These are phyloP conservation scores for Pichia occidentalis DNA, from an alignment of 805 yeast genomes.

Conservation along the genomic window DNA sequence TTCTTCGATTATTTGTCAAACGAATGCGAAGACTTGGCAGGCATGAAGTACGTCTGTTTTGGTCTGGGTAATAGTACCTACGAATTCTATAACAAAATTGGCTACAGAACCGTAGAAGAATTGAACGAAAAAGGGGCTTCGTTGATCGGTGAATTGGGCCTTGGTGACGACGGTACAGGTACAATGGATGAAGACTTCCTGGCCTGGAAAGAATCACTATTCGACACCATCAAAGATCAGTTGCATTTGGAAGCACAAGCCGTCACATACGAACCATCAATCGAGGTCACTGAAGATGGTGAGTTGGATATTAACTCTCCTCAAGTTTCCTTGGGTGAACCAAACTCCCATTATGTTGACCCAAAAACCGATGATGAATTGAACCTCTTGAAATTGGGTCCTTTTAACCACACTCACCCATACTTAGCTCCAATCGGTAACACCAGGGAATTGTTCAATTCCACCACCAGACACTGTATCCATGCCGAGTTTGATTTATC, in stretches of 20 bases:
- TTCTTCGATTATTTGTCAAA: conserved; percentile 66
- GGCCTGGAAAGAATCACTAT: conserved; percentile 80
- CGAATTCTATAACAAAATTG: conserved; percentile 83
- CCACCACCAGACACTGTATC: conserved; percentile 64
- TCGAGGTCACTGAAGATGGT: conserved; percentile 35
- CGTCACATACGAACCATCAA: conserved; percentile 66
- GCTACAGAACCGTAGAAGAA: conserved; percentile 50
- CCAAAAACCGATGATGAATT: conserved; percentile 30
- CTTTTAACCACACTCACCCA: conserved; percentile 78
- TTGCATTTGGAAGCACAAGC: conserved; percentile 76
- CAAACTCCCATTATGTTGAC: conserved; percentile 48
- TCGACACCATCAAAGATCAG: conserved; percentile 56
- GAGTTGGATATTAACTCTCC: conserved; percentile 28
- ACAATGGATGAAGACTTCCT: conserved; percentile 92
- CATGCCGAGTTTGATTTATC: conserved; percentile 86
- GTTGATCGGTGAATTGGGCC: conserved; percentile 69
- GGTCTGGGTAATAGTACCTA: conserved; percentile 95
- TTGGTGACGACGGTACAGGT: conserved; percentile 94
- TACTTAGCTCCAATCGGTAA: conserved; percentile 60
- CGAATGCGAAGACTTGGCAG: conserved; percentile 48
- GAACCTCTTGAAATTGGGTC: conserved; percentile 46
- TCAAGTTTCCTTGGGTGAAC: conserved; percentile 75
- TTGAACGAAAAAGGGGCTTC: conserved; percentile 63
- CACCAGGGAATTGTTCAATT: conserved; percentile 66
- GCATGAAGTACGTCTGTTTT: conserved; percentile 65